Percentiles rank a stretch among this genome's conserved stretches.
phyloP scores from a whole-genome alignment of 1,284 basidiomycete species.

The Coniferiporia weirii region DNA sequence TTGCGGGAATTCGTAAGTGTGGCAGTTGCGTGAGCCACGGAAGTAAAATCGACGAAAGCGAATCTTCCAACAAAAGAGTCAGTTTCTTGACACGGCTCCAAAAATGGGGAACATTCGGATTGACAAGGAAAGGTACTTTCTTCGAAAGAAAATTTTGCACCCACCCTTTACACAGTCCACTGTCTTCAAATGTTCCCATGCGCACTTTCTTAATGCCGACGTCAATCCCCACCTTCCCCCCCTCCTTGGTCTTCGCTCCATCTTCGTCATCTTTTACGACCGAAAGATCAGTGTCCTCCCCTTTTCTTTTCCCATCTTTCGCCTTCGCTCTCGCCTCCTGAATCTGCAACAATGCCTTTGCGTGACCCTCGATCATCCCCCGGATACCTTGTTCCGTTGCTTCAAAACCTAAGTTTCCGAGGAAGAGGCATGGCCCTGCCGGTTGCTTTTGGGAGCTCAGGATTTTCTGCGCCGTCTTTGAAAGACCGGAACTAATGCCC shows the following conservation, averaged over 20 bases:
- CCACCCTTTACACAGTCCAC: slow-evolving; percentile 17
- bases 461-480: slow-evolving; percentile 81
- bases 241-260: slow-evolving; percentile 22
- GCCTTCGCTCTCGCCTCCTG: slow-evolving; percentile 23
- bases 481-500: slow-evolving; percentile 33
- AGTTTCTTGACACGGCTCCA: background rate
- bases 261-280: slow-evolving; percentile 17
- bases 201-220: slow-evolving; percentile 16
- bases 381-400: slow-evolving; percentile 75
- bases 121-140: background rate
- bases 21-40: slow-evolving; percentile 72
- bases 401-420: slow-evolving; percentile 87
- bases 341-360: background rate
- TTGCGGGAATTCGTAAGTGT: slow-evolving; percentile 83
- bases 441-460: slow-evolving; percentile 79
- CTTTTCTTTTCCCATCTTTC: slow-evolving; percentile 32
- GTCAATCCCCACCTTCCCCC: slow-evolving; percentile 4
- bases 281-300: slow-evolving; percentile 7
- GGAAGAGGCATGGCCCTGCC: slow-evolving; percentile 78
- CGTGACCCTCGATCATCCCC: slow-evolving; percentile 71
- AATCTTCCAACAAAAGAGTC: slow-evolving; percentile 51
- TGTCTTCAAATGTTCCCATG: slow-evolving; percentile 18
- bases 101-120: background rate
- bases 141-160: background rate
- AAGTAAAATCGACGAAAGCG: slow-evolving; percentile 91